A percentile compares a stretch with the other conserved stretches of the same genome.
Conservation (phyloP, 1,139 yeast genomes). For the Eremothecium cymbalariae region DNA sequence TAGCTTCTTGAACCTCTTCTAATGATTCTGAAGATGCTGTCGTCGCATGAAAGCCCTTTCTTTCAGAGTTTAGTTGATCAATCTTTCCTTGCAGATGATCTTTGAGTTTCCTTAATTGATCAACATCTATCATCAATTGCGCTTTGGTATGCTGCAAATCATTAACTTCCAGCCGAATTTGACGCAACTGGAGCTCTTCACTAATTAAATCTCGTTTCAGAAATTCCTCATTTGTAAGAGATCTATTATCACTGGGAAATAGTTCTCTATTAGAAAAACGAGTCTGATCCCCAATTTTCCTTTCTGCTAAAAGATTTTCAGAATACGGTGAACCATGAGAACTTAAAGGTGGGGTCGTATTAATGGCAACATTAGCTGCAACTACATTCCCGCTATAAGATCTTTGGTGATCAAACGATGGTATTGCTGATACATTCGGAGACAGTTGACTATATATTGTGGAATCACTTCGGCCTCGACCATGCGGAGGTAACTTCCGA, state of each 20-base stretch:
- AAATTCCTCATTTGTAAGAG: constrained; percentile 11
- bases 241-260: constrained; percentile 11
- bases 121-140: constrained; percentile 22
- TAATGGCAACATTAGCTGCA: constrained; percentile 19
- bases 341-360: constrained; percentile 26
- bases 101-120: constrained; percentile 24
- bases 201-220: constrained; percentile 19
- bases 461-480: constrained; percentile 28
- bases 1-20: constrained; percentile 14
- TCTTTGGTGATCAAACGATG: constrained; percentile 12
- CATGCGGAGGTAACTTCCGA: constrained; percentile 2
- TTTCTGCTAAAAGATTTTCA: constrained; percentile 1
- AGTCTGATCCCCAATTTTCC: constrained; percentile 1
- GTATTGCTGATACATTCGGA: background rate
- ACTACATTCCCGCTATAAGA: constrained; percentile 14
- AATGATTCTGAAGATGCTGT: constrained; percentile 12
- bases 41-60: constrained; percentile 8
- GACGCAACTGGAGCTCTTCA: constrained; percentile 30
- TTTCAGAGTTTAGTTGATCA: constrained; percentile 23
- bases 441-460: constrained; percentile 13
- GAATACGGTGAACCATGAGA: constrained; percentile 8
- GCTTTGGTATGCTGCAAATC: constrained; percentile 27
- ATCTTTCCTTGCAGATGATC: constrained; percentile 31
- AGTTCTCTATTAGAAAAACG: constrained; percentile 2
- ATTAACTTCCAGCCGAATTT: constrained; percentile 30